Percentiles rank a stretch among this genome's conserved stretches.
phyloP scores from a whole-genome alignment of 176 grass and related monocot species.

The Zea luxurians region DNA sequence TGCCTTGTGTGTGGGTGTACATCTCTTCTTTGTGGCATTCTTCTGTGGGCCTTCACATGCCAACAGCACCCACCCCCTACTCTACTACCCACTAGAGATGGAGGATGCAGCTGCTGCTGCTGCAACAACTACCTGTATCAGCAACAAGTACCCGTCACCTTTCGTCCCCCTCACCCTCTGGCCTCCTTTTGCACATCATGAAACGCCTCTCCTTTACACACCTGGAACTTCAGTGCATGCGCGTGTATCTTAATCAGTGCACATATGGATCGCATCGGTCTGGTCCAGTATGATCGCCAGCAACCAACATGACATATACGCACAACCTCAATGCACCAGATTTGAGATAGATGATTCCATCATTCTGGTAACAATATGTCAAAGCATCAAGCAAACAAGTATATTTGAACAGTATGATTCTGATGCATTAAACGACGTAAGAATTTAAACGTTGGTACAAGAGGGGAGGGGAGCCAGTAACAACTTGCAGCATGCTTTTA shows the following conservation, averaged over 20 bases:
- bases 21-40: slow-evolving; percentile 47
- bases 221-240: slow-evolving; percentile 27
- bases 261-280: neutral
- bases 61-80: slow-evolving; percentile 34
- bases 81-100: neutral
- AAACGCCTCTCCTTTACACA: slow-evolving; percentile 27
- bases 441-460: slow-evolving; percentile 52
- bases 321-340: too few relatives aligned
- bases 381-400: too few relatives aligned
- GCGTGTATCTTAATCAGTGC: slow-evolving; percentile 6
- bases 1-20: slow-evolving; percentile 27
- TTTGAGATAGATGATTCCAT: neutral
- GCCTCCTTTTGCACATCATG: slow-evolving; percentile 12
- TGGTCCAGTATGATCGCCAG: slow-evolving; percentile 1
- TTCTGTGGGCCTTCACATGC: slow-evolving; percentile 62
- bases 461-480: slow-evolving; percentile 27
- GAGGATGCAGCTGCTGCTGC: neutral
- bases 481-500: slow-evolving; percentile 39
- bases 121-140: slow-evolving; percentile 26
- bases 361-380: too few relatives aligned
- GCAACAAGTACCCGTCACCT: slow-evolving; percentile 24
- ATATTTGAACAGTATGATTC: slow-evolving; percentile 29
- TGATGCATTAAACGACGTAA: slow-evolving; percentile 36
- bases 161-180: neutral
- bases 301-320: neutral